These are phyloP conservation scores for Schwanniomyces pseudopolymorphus DNA, from an alignment of 805 yeast species.

Conservation along the genomic window DNA sequence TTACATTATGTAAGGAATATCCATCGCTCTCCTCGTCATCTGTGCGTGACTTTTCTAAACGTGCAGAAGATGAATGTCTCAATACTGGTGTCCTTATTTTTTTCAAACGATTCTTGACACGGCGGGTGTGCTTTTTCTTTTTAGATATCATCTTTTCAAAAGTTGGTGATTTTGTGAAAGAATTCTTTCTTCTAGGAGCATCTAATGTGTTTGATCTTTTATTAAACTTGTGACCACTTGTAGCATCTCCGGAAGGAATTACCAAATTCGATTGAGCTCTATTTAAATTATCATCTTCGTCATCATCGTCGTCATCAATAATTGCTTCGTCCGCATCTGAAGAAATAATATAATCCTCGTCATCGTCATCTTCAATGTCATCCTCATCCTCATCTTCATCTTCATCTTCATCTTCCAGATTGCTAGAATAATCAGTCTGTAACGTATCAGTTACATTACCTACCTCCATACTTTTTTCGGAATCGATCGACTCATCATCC, in stretches of 20 bases:
- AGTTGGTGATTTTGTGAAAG: conserved; percentile 41
- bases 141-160: conserved; percentile 38
- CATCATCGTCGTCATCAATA: conserved; percentile 6
- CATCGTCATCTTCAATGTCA: conserved; percentile 7
- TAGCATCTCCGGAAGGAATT: conserved; percentile 32
- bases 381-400: too few species aligned
- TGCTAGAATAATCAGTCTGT: background rate
- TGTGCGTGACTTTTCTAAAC: background rate
- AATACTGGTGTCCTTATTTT: conserved; percentile 10
- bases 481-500: conserved; percentile 9
- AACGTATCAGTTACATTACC: background rate
- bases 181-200: conserved; percentile 13
- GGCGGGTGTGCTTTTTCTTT: background rate
- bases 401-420: conserved; percentile 8
- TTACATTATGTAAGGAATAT: conserved; percentile 18
- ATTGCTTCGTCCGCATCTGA: conserved; percentile 7
- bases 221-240: conserved; percentile 33
- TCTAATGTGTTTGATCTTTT: conserved; percentile 53
- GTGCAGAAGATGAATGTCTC: background rate
- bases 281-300: conserved; percentile 13
- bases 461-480: background rate
- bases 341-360: conserved; percentile 6
- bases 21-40: conserved; percentile 14
- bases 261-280: conserved; percentile 35
- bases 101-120: conserved; percentile 5